Evolutionary conservation across 257 asterid genomes (phyloP).

Genomic region (Nicotiana attenuata): DNA sequence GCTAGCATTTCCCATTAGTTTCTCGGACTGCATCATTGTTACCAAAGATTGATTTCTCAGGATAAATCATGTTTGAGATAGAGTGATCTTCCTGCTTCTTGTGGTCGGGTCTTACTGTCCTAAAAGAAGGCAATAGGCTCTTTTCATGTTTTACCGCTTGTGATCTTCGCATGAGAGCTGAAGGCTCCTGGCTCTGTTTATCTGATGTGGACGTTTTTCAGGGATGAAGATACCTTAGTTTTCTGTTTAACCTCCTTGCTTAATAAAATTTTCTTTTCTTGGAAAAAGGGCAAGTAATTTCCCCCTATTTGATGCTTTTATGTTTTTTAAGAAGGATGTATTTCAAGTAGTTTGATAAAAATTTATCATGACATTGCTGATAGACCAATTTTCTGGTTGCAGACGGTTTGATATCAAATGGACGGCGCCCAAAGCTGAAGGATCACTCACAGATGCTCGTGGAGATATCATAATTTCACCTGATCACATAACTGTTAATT

Average conservation of each 20-base stretch:
- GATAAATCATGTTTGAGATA: background rate
- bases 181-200: background rate
- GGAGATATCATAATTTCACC: conserved; percentile 96
- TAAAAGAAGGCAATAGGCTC: background rate
- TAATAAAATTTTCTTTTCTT: background rate
- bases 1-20: background rate
- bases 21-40: background rate
- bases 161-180: background rate
- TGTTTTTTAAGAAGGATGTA: background rate
- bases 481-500: conserved; percentile 74
- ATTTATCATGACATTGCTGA: conserved; percentile 13
- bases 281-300: background rate
- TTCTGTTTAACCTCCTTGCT: background rate
- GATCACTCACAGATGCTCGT: conserved; percentile 97
- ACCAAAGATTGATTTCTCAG: background rate
- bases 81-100: background rate
- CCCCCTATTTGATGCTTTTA: background rate
- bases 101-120: background rate
- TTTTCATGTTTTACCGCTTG: background rate
- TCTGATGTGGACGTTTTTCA: background rate
- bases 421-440: conserved; percentile 98
- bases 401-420: conserved; percentile 98
- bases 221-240: conserved; percentile 4
- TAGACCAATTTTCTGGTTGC: conserved; percentile 19
- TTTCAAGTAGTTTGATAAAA: background rate